Base-by-base conservation (phyloP, 129 eudicot genomes). In the Helianthus tuberosus region DNA sequence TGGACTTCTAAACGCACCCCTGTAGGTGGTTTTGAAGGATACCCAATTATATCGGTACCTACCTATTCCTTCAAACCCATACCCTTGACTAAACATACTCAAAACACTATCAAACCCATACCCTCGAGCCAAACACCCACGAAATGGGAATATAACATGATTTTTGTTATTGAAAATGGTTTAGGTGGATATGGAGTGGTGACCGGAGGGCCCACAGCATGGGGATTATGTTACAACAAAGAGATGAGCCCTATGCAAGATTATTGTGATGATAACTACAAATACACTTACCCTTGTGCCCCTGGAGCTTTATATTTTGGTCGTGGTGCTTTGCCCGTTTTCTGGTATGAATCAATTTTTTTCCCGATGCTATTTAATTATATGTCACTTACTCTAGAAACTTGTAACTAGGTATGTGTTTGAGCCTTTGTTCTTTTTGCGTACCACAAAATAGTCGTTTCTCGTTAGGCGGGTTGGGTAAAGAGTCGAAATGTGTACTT, bases 131-230 rank as follows among this genome's bases (percentile, higher is more conserved):
- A 16, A 53, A 53, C 60, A 53, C 11, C 38, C 52, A 35, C 63
- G 11, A 63, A 74, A 65, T 51, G 64, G 41, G 16, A 39, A 12
- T 25, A 64, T 75, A 23, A 75, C 32, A 25, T n/a, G 46, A 32
- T 35, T 11, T 43, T 77, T 77, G 44, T 49, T 20, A 44, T 16
- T 64, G 73, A 38, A 63, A 68, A 68, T 52, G 65, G 48, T 82
- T 57, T 85, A 94, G 99, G 99, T 83, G 99, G 99, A 70, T 88
- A 86, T 74, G 91, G 93, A 64, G 99, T 94, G 64, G 97, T 91
- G 25, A 90, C 99, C 2, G 99, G 99, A 27, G 99, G 99, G 47
- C 99, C 99, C 1, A 74, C 84, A 4, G 91, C 97, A 17, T 94
- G 96, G 96, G 99, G 99, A 76, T 82, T 94, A 49, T 94, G 99